A percentile compares a stretch with the other conserved stretches of the same genome.
Conservation (phyloP, 768 basidiomycete species). For the Mycena belliarum region DNA sequence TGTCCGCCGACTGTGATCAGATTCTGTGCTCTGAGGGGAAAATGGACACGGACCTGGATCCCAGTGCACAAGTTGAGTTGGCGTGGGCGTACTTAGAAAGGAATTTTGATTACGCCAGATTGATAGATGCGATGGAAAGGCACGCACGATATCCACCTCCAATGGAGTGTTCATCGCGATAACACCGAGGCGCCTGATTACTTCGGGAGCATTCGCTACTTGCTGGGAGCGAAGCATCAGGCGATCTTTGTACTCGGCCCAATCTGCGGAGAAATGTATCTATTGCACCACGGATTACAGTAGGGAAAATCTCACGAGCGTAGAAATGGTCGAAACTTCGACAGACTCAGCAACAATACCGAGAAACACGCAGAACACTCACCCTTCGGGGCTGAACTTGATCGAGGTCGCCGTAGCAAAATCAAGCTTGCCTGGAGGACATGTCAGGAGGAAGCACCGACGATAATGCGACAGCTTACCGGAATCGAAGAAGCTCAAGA, state of each 20-base stretch:
- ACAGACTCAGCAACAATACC: background rate
- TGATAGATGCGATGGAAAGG: background rate
- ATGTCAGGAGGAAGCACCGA: too few relatives aligned
- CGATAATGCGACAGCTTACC: too few relatives aligned
- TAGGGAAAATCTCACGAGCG: constrained; percentile 30
- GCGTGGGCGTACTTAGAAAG: constrained; percentile 46
- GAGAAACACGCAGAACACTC: background rate
- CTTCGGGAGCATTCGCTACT: constrained; percentile 51
- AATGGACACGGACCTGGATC: constrained; percentile 32
- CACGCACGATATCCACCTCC: constrained; percentile 48
- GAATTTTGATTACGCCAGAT: background rate
- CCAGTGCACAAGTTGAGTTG: constrained; percentile 52
- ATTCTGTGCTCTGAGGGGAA: background rate
- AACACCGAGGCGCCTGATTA: constrained; percentile 47
- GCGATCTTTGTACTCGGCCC: constrained; percentile 46
- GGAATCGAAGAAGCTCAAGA: constrained; percentile 48
- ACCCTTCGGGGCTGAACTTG: constrained; percentile 47
- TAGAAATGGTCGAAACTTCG: constrained; percentile 49
- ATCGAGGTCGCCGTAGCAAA: constrained; percentile 52
- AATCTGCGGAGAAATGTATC: constrained; percentile 31
- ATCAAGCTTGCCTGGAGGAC: too few relatives aligned
- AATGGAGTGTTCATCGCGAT: constrained; percentile 56
- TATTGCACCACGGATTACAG: background rate
- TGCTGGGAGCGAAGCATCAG: constrained; percentile 51
- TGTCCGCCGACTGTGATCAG: background rate